Conservation (phyloP, 345 rosid species). For the Zanthoxylum bungeanum region DNA sequence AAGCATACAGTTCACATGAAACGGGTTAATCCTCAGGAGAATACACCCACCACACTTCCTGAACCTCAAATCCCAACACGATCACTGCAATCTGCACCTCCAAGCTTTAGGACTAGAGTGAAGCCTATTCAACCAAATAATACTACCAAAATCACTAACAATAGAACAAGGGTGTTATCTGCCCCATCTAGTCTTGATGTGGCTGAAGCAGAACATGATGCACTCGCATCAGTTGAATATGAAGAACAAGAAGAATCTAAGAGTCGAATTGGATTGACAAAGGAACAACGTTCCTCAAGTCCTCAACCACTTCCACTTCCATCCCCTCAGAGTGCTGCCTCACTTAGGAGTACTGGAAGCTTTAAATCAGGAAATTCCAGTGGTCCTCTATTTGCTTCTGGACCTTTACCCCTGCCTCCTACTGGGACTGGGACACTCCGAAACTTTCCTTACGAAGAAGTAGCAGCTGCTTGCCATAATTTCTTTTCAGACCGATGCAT, state of each 20-base stretch:
- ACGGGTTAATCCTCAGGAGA: slow-evolving; percentile 50
- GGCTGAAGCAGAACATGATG: slow-evolving; percentile 78
- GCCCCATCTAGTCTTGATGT: slow-evolving; percentile 90
- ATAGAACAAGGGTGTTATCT: slow-evolving; percentile 62
- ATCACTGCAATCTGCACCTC: slow-evolving; percentile 83
- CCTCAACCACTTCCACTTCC: slow-evolving; percentile 96
- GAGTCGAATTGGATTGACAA: slow-evolving; percentile 31
- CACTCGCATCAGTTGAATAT: slow-evolving; percentile 46
- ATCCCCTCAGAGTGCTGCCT: slow-evolving; percentile 52
- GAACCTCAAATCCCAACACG: slow-evolving; percentile 68
- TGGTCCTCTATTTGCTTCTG: slow-evolving; percentile 65
- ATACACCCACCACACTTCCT: slow-evolving; percentile 66
- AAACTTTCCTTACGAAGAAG: slow-evolving; percentile 74
- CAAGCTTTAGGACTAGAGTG: slow-evolving; percentile 87
- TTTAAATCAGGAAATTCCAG: slow-evolving; percentile 58
- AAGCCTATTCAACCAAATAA: slow-evolving; percentile 54
- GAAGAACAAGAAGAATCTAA: slow-evolving; percentile 70
- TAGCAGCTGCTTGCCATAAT: slow-evolving; percentile 71
- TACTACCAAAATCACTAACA: slow-evolving; percentile 24
- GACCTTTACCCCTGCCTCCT: slow-evolving; percentile 92
- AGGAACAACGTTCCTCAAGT: slow-evolving; percentile 45
- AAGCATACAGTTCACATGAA: slow-evolving; percentile 43
- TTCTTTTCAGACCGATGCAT: slow-evolving; percentile 69
- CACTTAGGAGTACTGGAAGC: slow-evolving; percentile 61
- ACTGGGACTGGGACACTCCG: slow-evolving; percentile 46